Evolutionary conservation across 2,329 filamentous ascomycete genomes (phyloP).

Genomic region (Emmonsiellopsis sp.): DNA sequence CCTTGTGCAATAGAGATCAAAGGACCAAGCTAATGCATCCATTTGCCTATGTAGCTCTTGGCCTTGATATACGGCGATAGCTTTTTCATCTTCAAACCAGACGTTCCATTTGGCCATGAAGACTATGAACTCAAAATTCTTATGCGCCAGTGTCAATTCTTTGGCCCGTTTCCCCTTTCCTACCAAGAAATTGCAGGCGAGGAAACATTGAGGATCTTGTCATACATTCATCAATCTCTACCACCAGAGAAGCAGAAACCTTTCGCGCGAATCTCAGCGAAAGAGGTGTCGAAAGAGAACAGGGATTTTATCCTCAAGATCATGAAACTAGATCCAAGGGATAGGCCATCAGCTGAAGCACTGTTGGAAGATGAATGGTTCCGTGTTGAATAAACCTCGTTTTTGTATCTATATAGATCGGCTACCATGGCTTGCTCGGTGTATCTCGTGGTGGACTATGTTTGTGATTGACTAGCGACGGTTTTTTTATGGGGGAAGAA

Average conservation of each 20-base stretch:
- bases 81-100: constrained; percentile 7
- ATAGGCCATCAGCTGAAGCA: constrained; percentile 2
- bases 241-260: not conserved
- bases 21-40: not conserved
- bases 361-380: constrained; percentile 5
- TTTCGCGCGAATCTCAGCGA: not conserved
- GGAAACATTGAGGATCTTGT: not conserved
- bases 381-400: not conserved
- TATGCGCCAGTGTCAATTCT: constrained; percentile 3
- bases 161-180: constrained; percentile 8
- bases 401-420: too few relatives aligned
- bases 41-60: constrained; percentile 1
- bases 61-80: constrained; percentile 5
- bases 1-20: not conserved
- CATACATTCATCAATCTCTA: not conserved
- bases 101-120: constrained; percentile 6
- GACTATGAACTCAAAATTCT: constrained; percentile 7
- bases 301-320: constrained; percentile 1
- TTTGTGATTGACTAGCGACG: too few relatives aligned
- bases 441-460: too few relatives aligned
- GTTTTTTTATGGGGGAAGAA: too few relatives aligned
- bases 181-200: constrained; percentile 1
- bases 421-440: too few relatives aligned
- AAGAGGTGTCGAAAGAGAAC: not conserved
- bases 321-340: constrained; percentile 1